phyloP scores from a whole-genome alignment of 768 basidiomycete species.

The Boletus pseudopeckii region DNA sequence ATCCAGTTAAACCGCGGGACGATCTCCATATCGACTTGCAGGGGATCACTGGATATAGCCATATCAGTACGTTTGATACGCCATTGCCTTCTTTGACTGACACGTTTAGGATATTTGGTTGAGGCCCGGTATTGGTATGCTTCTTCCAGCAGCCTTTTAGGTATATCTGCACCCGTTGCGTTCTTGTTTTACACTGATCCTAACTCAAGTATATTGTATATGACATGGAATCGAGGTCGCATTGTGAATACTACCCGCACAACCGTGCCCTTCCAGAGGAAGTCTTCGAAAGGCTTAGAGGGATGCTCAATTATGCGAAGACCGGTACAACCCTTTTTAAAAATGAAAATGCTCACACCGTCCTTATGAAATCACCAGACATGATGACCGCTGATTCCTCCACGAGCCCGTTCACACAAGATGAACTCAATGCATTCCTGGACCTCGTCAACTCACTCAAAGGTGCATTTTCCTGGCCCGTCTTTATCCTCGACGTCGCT shows the following conservation, averaged over 20 bases:
- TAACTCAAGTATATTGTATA: neutral
- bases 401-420: slow-evolving; percentile 12
- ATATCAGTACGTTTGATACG: slow-evolving; percentile 10
- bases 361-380: neutral
- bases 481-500: neutral
- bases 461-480: neutral
- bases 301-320: slow-evolving; percentile 15
- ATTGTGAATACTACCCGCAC: slow-evolving; percentile 17
- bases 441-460: slow-evolving; percentile 15
- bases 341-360: neutral
- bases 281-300: slow-evolving; percentile 9
- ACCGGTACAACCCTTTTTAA: slow-evolving; percentile 3
- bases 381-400: slow-evolving; percentile 19
- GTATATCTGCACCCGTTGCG: neutral
- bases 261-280: neutral
- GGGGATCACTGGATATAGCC: slow-evolving; percentile 1
- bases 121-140: slow-evolving; percentile 16
- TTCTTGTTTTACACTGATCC: neutral
- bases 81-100: neutral
- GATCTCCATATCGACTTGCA: neutral
- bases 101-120: slow-evolving; percentile 9
- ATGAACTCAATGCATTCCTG: slow-evolving; percentile 9
- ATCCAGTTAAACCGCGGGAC: neutral
- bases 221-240: slow-evolving; percentile 11
- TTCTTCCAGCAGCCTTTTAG: neutral